Percentiles rank a stretch among this genome's conserved stretches.
phyloP scores from a whole-genome alignment of 2,329 filamentous ascomycete genomes.

The Aspergillus ochraceus region DNA sequence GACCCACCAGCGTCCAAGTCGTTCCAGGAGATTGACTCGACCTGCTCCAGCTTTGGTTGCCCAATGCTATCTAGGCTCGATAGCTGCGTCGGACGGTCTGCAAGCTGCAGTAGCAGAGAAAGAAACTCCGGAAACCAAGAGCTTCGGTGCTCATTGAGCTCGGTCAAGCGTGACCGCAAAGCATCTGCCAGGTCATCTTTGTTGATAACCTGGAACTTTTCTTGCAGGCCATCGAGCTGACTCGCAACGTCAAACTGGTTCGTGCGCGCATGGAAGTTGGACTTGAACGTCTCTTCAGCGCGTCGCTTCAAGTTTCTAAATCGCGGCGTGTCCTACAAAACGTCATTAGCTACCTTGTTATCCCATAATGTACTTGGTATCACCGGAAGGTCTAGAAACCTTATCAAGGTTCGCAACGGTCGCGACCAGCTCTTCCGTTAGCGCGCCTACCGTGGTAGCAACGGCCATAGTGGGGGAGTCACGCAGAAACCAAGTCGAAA shows the following conservation, averaged over 20 bases:
- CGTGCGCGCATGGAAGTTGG: constrained; percentile 59
- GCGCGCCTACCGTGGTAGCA: constrained; percentile 61
- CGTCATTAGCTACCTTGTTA: neutral
- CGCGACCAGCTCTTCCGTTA: constrained; percentile 71
- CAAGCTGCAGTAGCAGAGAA: constrained; percentile 75
- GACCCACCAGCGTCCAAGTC: constrained; percentile 77
- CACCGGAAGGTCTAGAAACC: constrained; percentile 38
- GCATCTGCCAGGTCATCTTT: constrained; percentile 77
- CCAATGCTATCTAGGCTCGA: constrained; percentile 66
- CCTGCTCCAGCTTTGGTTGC: constrained; percentile 49
- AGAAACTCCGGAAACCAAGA: constrained; percentile 79
- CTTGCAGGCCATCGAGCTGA: constrained; percentile 70
- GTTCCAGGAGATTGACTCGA: constrained; percentile 67
- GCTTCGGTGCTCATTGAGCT: constrained; percentile 55
- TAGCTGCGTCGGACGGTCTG: constrained; percentile 74
- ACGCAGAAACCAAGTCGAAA: neutral
- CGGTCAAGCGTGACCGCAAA: constrained; percentile 58
- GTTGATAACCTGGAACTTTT: constrained; percentile 80
- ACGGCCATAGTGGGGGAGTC: constrained; percentile 62
- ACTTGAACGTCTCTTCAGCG: constrained; percentile 34
- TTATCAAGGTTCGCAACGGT: constrained; percentile 56
- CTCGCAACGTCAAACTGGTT: constrained; percentile 73
- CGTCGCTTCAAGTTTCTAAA: constrained; percentile 32
- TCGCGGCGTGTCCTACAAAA: constrained; percentile 28
- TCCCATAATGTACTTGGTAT: neutral